Evolutionary conservation across 306 rosid genomes (phyloP), one percentile per base, ranked within the genome.

Genomic region (Vigna nakashimae): DNA sequence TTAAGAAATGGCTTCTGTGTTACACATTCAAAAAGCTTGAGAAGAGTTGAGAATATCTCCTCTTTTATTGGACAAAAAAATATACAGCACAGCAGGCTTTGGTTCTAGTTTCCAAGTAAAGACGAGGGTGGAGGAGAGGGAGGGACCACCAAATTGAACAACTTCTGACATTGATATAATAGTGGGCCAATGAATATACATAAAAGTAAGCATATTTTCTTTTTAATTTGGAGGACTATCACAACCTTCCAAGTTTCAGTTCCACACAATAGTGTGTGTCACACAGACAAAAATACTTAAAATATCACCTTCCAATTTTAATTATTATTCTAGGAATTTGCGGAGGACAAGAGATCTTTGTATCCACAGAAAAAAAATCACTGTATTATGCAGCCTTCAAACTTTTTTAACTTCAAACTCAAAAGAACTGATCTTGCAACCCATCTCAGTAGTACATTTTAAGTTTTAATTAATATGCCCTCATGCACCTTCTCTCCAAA

Each of bases 61-160:
- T 62, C 71, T 52, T 36, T 42, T 42, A n/a, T 43, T 77, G 67
- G 66, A 28, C 48, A 69, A 78, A 43, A 40, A 73, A 43, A 43
- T 40, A 73, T 74, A 51, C 14, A 34, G 6, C 57, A 68, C 55
- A 43, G 46, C 59, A 66, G 43, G 36, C 17, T 52, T 38, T 76
- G 52, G 68, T 52, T 77, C 45, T 69, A 81, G 51, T 69, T 76
- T 76, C 62, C 50, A 75, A 46, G 74, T 46, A 72, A 80, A 62
- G 80, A 48, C 55, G 62, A 40, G 6, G 80, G 50, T 51, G 57
- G 52, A 75, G 43, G 42, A 48, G 32, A 51, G n/a, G 65, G 73
- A 75, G 87, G 80, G 87, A 40, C 85, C 85, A 80, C 72, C 82
- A 80, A 71, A 58, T 76, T 76, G 85, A 84, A 84, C 85, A 67